These are phyloP conservation scores for Avena eriantha DNA, from an alignment of 176 grass and related monocot genomes.

Conservation along the genomic window DNA sequence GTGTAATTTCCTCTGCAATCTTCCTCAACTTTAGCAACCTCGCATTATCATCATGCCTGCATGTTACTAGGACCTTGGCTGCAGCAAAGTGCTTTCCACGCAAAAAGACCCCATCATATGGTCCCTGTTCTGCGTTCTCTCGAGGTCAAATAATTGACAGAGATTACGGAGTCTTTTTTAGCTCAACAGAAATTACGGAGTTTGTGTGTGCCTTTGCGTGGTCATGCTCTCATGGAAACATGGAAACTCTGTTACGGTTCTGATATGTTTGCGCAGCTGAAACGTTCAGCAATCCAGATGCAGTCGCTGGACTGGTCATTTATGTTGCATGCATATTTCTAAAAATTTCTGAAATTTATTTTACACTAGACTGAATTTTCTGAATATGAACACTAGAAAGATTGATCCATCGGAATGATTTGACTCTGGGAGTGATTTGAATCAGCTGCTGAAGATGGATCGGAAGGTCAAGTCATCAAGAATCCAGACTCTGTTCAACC, in stretches of 20 bases:
- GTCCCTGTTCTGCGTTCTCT: constrained; percentile 27
- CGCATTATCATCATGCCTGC: constrained; percentile 25
- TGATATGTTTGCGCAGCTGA: neutral
- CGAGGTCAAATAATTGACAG: constrained; percentile 8
- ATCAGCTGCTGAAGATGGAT: constrained; percentile 91
- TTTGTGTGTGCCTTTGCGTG: constrained; percentile 13
- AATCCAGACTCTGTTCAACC: constrained; percentile 61
- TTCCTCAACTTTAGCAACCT: neutral
- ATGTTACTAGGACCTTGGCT: constrained; percentile 32
- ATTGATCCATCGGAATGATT: neutral
- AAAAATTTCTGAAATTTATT: neutral
- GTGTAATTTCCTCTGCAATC: neutral
- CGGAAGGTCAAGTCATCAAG: constrained; percentile 67
- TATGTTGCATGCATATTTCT: neutral
- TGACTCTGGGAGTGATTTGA: neutral
- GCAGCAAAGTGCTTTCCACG: constrained; percentile 30
- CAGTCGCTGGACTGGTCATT: neutral
- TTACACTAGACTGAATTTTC: neutral
- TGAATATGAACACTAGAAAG: neutral
- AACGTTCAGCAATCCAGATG: neutral
- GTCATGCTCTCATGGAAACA: constrained; percentile 11
- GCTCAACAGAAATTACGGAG: neutral
- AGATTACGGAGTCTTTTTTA: neutral
- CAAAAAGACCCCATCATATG: constrained; percentile 43
- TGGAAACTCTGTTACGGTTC: neutral